Base-by-base conservation (phyloP, 768 basidiomycete species). In the Pisolithus marmoratus region DNA sequence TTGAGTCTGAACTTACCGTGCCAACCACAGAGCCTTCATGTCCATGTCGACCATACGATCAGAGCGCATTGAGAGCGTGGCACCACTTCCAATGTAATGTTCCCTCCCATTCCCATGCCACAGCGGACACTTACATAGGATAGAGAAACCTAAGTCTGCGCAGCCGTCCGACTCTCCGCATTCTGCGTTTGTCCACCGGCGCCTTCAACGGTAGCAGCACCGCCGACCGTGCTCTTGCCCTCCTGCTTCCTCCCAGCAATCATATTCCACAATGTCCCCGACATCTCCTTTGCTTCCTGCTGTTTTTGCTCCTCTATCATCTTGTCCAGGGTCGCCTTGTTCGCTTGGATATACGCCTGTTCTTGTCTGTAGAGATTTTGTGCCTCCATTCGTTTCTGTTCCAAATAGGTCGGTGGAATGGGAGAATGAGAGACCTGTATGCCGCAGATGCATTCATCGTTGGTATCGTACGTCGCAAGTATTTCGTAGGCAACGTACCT, bases 341-440 rank as follows among this genome's bases (percentile, higher is more conserved):
- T 74, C 38, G 75, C 61, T 31, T 65, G 65, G 55, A 82, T 73
- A 59, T 79, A 81, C 48, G 75, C 71, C 52, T 77, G 74, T 54
- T 82, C 81, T 51, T 80, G 77, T 51, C 62, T 68, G 67, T 81
- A 82, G 45, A 71, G 67, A 34, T 61, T 63, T 58, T 82, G 81
- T 12, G 78, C 79, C 54, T 79, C 74, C 26, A 62, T 60, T 2
- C 78, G 76, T 61, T 76, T 78, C 54, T 74, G 74, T 55, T 80
- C 78, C 40, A 80, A 73, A 63, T 79, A 80, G 4, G 76, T 78
- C n/a, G 69, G 66, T 5, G 76, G 76, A 40, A 73, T 63, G 27
- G 70, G 58, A 4, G 74, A 64, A 42, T 59, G 49, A 3, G 65
- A 54, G 9, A 54, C 19, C 67, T 68, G 17, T 15, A 5, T 8